Conservation (phyloP, 169 alveolate genomes). For the Plasmodium yoelii region DNA sequence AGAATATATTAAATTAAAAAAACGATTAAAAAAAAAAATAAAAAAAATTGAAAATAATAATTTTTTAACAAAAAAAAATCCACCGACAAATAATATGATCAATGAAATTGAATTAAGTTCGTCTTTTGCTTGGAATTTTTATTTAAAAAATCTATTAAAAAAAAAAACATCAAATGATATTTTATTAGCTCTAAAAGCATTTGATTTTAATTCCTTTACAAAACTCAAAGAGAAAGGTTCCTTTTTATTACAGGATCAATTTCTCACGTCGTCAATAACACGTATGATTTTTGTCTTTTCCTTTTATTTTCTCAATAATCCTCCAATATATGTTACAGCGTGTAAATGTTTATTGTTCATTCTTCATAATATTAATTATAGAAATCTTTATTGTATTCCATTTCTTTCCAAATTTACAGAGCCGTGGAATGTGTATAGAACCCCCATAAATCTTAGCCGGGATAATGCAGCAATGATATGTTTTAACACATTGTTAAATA, state of each 20-base stretch:
- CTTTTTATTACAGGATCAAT: constrained; percentile 27
- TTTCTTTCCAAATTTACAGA: constrained; percentile 9
- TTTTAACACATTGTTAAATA: constrained; percentile 42
- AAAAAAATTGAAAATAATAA: constrained; percentile 41
- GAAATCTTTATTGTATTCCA: not conserved
- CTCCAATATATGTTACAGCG: too few relatives aligned
- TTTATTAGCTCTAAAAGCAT: constrained; percentile 28
- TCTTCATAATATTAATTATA: too few relatives aligned
- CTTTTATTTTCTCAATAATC: too few relatives aligned
- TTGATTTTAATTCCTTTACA: constrained; percentile 43
- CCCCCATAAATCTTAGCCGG: constrained; percentile 65
- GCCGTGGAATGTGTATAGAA: constrained; percentile 51
- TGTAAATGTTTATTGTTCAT: too few relatives aligned
- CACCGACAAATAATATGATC: not conserved
- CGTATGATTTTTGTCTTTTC: too few relatives aligned
- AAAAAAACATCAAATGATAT: constrained; percentile 23
- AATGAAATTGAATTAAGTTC: constrained; percentile 27
- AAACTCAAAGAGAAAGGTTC: constrained; percentile 31
- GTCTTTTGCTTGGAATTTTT: constrained; percentile 43
- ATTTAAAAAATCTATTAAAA: constrained; percentile 54
- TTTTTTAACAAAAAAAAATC: not conserved
- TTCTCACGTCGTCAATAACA: not conserved
- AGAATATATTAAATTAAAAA: constrained; percentile 48
- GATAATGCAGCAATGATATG: constrained; percentile 72
- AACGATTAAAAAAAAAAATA: constrained; percentile 54